Evolutionary conservation across 306 rosid species (phyloP).

Genomic region (Morella rubra): DNA sequence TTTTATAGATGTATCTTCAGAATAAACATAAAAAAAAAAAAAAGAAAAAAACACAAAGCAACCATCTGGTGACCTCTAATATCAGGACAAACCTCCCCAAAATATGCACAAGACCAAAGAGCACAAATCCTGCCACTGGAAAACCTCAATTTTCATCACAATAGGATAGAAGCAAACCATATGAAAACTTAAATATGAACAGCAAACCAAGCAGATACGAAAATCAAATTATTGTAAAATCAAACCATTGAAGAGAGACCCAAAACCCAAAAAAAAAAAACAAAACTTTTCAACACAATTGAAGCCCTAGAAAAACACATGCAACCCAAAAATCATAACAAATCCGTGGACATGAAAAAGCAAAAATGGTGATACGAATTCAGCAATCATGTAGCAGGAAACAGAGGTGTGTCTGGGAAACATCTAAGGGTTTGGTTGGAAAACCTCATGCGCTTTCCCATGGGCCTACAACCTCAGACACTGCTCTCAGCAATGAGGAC

Average conservation of each 20-base stretch:
- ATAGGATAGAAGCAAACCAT: neutral
- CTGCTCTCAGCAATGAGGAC: neutral
- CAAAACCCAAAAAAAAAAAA: neutral
- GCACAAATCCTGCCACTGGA: neutral
- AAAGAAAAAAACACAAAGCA: neutral
- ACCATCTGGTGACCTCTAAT: neutral
- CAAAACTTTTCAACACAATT: neutral
- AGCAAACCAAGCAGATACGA: neutral
- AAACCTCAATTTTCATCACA: slow-evolving; percentile 1
- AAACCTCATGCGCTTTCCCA: neutral
- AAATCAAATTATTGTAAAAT: neutral
- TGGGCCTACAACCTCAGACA: neutral
- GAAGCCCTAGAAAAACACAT: neutral
- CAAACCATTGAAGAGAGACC: neutral
- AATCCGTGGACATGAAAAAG: neutral
- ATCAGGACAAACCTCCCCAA: neutral
- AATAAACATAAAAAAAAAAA: too few species aligned
- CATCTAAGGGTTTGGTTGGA: neutral
- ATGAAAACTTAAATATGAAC: neutral
- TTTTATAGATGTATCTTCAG: neutral
- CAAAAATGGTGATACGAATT: neutral
- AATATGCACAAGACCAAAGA: neutral
- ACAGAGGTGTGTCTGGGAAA: neutral
- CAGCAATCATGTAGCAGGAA: neutral
- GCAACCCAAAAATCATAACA: slow-evolving; percentile 9